phyloP scores from a whole-genome alignment of 257 asterid genomes.

The Plantago elongata region DNA sequence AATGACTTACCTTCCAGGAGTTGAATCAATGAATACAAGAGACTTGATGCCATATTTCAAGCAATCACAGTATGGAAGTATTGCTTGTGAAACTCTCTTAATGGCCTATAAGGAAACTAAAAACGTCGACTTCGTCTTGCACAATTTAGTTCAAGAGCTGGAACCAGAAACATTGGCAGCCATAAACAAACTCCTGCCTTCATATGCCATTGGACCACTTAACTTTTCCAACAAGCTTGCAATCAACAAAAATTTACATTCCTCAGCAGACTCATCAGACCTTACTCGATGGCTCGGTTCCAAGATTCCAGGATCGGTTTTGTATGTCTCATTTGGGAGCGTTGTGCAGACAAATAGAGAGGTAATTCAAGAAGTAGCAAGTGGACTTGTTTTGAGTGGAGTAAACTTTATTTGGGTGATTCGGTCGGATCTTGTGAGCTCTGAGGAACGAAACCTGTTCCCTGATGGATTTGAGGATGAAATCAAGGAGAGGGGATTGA shows the following conservation, averaged over 20 bases:
- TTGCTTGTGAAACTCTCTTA: conserved; percentile 26
- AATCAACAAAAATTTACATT: conserved; percentile 20
- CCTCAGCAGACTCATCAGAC: background rate
- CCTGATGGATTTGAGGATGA: conserved; percentile 3
- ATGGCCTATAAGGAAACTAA: conserved; percentile 20
- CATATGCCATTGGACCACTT: background rate
- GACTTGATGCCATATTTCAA: conserved; percentile 29
- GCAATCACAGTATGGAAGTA: conserved; percentile 20
- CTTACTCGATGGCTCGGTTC: background rate
- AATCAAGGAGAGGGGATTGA: conserved; percentile 12
- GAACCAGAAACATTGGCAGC: conserved; percentile 16
- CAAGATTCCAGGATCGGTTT: background rate
- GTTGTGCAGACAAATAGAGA: conserved; percentile 13
- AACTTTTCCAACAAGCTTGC: background rate
- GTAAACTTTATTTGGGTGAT: conserved; percentile 13
- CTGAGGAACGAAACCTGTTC: conserved; percentile 1
- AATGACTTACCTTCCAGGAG: conserved; percentile 42
- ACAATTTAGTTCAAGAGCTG: conserved; percentile 26
- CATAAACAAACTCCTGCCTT: background rate
- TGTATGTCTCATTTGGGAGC: conserved; percentile 32
- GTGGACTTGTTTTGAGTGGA: background rate
- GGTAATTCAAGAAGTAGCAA: conserved; percentile 21
- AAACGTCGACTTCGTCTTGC: conserved; percentile 22
- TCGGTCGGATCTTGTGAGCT: conserved; percentile 11
- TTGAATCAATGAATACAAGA: conserved; percentile 28